phyloP scores from a whole-genome alignment of 148 eudicot species.

The Amaranthus palmeri region DNA sequence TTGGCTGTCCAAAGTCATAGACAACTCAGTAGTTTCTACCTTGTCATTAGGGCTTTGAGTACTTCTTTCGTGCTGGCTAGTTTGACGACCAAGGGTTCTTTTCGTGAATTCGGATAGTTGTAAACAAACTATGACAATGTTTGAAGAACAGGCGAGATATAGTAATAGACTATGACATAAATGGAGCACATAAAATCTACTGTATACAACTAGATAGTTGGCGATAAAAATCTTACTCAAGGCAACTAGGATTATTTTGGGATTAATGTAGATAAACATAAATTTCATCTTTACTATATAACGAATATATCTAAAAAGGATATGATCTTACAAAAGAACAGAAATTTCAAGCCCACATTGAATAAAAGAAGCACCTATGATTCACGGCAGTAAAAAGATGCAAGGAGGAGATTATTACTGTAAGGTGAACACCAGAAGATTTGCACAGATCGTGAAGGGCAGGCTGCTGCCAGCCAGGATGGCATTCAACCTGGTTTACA shows the following conservation, averaged over 20 bases:
- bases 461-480: slow-evolving; percentile 61
- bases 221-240: neutral
- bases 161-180: no score
- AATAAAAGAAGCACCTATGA: neutral
- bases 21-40: no score
- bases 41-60: no score
- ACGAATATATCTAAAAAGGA: neutral
- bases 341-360: neutral
- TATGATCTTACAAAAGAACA: neutral
- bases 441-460: slow-evolving; percentile 50
- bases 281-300: neutral
- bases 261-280: neutral
- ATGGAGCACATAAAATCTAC: no score
- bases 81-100: no score
- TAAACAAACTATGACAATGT: no score
- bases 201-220: no score
- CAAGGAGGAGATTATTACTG: slow-evolving; percentile 33
- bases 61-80: no score
- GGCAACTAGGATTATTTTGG: neutral
- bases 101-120: no score
- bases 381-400: neutral
- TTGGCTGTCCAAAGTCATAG: no score
- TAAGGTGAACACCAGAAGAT: slow-evolving; percentile 44
- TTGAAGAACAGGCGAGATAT: no score
- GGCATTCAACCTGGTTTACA: slow-evolving; percentile 68